A percentile compares a stretch with the other conserved stretches of the same genome.
These are phyloP conservation scores for Mollisiaceae sp. DNA, from an alignment of 2,329 filamentous ascomycete species.

Conservation along the genomic window DNA sequence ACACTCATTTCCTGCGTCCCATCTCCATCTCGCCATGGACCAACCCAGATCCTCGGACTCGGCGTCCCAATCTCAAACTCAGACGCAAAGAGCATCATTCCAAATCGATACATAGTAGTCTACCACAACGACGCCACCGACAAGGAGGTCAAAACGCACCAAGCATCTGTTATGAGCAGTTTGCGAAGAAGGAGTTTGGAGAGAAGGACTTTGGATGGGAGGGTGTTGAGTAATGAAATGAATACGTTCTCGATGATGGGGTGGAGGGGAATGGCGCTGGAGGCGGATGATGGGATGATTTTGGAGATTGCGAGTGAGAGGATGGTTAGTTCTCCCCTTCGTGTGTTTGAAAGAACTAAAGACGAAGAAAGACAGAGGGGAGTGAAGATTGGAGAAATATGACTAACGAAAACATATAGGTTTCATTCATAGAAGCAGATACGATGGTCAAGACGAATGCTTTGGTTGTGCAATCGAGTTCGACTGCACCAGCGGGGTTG, in stretches of 20 bases:
- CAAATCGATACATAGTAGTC: slow-evolving; percentile 66
- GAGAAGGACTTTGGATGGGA: slow-evolving; percentile 55
- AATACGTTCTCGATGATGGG: slow-evolving; percentile 52
- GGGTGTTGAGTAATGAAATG: slow-evolving; percentile 46
- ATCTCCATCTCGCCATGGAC: slow-evolving; percentile 12
- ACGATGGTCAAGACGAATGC: slow-evolving; percentile 51
- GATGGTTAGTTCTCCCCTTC: slow-evolving; percentile 19
- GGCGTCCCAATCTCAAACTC: slow-evolving; percentile 57
- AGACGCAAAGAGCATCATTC: slow-evolving; percentile 53
- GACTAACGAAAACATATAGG: slow-evolving; percentile 42
- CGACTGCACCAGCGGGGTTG: slow-evolving; percentile 51
- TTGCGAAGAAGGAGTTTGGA: slow-evolving; percentile 62
- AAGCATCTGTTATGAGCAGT: slow-evolving; percentile 52
- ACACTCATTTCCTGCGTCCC: slow-evolving; percentile 20
- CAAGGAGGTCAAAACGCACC: slow-evolving; percentile 54
- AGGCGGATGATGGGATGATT: slow-evolving; percentile 57
- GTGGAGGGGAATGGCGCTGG: slow-evolving; percentile 60
- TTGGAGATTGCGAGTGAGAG: slow-evolving; percentile 53
- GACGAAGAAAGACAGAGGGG: background rate
- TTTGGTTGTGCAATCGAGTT: slow-evolving; percentile 52
- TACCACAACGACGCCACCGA: slow-evolving; percentile 61
- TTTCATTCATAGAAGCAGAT: slow-evolving; percentile 61
- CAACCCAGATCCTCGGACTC: slow-evolving; percentile 35
- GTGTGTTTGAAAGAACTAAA: background rate
- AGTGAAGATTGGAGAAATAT: background rate